phyloP scores from a whole-genome alignment of 352 stramenopile genomes.

The Globisporangium abappressorium region DNA sequence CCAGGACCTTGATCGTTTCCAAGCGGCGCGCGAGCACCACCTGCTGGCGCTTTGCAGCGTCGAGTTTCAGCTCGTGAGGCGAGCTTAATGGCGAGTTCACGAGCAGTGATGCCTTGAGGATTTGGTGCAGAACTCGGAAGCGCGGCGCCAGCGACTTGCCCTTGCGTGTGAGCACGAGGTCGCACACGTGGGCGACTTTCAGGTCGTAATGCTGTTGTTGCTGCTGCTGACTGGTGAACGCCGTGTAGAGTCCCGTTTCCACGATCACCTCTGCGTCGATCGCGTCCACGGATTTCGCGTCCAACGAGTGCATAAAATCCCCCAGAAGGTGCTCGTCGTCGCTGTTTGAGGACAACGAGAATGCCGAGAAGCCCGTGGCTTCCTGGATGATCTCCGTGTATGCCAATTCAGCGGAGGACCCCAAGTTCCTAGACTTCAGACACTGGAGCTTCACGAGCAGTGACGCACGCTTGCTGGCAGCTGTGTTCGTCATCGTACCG shows the following conservation, averaged over 20 bases:
- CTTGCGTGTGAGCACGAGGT: conserved; percentile 45
- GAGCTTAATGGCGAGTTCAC: conserved; percentile 17
- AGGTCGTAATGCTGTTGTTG: conserved; percentile 16
- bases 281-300: conserved; percentile 20
- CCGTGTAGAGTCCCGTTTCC: conserved; percentile 53
- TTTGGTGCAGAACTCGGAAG: conserved; percentile 52
- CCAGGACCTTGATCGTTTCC: conserved; percentile 73
- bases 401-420: conserved; percentile 30
- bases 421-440: conserved; percentile 46
- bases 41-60: conserved; percentile 28
- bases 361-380: conserved; percentile 38
- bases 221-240: conserved; percentile 20
- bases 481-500: conserved; percentile 6
- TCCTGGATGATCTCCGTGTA: conserved; percentile 70
- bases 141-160: conserved; percentile 50
- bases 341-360: conserved; percentile 23
- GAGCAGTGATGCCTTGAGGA: conserved; percentile 48
- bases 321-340: neutral
- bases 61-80: neutral
- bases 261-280: conserved; percentile 62
- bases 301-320: conserved; percentile 30
- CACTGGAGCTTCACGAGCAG: conserved; percentile 67
- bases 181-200: conserved; percentile 35
- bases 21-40: conserved; percentile 46
- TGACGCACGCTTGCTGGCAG: conserved; percentile 31